Percentiles rank a stretch among this genome's conserved stretches.
Evolutionary conservation across 345 rosid genomes (phyloP).

Genomic region (Tarenaya hassleriana): DNA sequence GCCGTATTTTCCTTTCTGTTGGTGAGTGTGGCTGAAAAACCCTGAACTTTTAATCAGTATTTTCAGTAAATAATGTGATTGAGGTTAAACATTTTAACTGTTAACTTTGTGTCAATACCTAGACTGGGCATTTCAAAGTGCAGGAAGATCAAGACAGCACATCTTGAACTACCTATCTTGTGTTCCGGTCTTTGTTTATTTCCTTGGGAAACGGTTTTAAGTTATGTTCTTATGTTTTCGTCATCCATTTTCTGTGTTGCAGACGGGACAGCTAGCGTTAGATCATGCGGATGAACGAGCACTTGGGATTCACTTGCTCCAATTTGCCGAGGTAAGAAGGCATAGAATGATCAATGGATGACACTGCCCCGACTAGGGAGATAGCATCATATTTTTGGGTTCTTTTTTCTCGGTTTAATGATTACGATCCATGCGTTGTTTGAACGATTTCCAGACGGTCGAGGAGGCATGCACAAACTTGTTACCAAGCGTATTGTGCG

Average conservation of each 20-base stretch:
- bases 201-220: not conserved
- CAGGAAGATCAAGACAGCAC: conserved; percentile 4
- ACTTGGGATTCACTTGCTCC: conserved; percentile 80
- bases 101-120: conserved; percentile 3
- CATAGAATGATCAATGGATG: not conserved
- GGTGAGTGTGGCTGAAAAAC: conserved; percentile 1
- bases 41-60: not conserved
- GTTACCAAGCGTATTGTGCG: conserved; percentile 62
- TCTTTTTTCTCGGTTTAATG: conserved; percentile 1
- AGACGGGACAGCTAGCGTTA: conserved; percentile 56
- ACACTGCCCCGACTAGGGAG: too few relatives aligned
- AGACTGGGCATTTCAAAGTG: not conserved
- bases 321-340: conserved; percentile 63
- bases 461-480: conserved; percentile 66
- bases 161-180: not conserved
- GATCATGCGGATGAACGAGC: conserved; percentile 63
- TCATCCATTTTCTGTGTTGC: conserved; percentile 14
- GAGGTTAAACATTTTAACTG: not conserved
- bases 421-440: conserved; percentile 2
- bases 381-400: not conserved
- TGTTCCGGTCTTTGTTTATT: not conserved
- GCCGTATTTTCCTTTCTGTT: too few relatives aligned
- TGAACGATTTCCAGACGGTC: conserved; percentile 40
- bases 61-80: conserved; percentile 2
- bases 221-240: conserved; percentile 4